Evolutionary conservation across 139 green algal species (phyloP).

Genomic region (Parachlorella kessleri): DNA sequence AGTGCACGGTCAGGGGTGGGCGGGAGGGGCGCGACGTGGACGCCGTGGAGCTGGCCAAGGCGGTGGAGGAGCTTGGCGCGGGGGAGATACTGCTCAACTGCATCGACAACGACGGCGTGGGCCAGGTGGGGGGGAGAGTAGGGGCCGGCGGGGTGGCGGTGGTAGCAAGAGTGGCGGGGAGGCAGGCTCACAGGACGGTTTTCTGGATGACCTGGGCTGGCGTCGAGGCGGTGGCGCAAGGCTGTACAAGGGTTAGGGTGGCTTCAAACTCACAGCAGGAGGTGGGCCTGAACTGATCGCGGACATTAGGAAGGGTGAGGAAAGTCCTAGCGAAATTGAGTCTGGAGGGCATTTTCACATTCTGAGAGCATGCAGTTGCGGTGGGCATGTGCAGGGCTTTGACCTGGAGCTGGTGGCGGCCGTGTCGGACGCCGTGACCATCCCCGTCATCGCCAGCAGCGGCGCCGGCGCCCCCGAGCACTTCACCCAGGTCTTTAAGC

Average conservation of each 20-base stretch:
- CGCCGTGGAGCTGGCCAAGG: conserved; percentile 89
- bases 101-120: conserved; percentile 94
- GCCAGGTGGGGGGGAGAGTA: neutral
- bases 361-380: too few species aligned
- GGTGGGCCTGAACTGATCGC: too few species aligned
- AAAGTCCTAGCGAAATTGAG: too few species aligned
- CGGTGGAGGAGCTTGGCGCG: conserved; percentile 91
- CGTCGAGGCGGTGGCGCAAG: too few species aligned
- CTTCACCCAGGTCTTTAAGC: conserved; percentile 85
- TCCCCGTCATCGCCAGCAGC: conserved; percentile 96
- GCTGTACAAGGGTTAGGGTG: too few species aligned
- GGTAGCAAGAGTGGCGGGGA: too few species aligned
- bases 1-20: conserved; percentile 96
- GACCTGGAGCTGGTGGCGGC: conserved; percentile 92
- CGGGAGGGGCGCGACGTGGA: conserved; percentile 90
- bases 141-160: too few species aligned
- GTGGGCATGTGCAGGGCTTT: conserved; percentile 81
- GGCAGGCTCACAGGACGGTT: too few species aligned
- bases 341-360: too few species aligned
- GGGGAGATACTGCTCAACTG: conserved; percentile 99
- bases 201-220: too few species aligned
- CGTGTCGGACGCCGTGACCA: conserved; percentile 90
- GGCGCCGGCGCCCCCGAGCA: conserved; percentile 92
- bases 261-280: too few species aligned
- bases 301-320: too few species aligned